Conservation (phyloP, 371 early-diverging fungal species). For the Apophysomyces variabilis region DNA sequence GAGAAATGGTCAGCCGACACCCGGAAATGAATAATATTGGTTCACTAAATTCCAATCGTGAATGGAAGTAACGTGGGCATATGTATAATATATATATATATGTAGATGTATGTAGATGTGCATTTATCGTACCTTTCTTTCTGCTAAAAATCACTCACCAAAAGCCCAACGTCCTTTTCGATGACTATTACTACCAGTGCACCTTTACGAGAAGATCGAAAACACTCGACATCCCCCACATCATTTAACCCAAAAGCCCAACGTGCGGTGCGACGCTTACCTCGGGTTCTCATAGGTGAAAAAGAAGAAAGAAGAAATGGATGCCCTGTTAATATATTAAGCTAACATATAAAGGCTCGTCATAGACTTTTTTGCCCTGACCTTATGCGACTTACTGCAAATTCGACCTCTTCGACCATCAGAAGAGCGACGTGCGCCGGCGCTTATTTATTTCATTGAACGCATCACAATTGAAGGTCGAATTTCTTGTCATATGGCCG, state of each 20-base stretch:
- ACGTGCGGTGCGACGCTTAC: neutral
- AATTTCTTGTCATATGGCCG: constrained; percentile 35
- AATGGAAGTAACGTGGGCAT: constrained; percentile 6
- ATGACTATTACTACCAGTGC: constrained; percentile 1
- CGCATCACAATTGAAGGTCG: constrained; percentile 31
- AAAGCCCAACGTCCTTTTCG: neutral
- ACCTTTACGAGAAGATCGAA: neutral
- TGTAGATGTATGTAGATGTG: too few relatives aligned
- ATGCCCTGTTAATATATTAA: neutral
- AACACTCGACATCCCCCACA: neutral
- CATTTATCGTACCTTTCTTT: neutral
- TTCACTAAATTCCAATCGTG: constrained; percentile 3
- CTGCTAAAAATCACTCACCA: neutral
- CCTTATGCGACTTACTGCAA: constrained; percentile 34
- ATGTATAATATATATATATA: too few relatives aligned
- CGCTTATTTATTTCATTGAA: constrained; percentile 35
- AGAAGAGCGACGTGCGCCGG: constrained; percentile 30
- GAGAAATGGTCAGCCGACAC: constrained; percentile 3
- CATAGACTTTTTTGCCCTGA: constrained; percentile 34
- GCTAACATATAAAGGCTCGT: neutral
- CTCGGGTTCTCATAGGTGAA: neutral
- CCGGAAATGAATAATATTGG: constrained; percentile 3
- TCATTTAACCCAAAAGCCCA: neutral
- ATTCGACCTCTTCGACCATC: constrained; percentile 26
- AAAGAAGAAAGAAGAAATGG: neutral